These are phyloP conservation scores for Russula sp. DNA, from an alignment of 768 basidiomycete species.

Conservation along the genomic window DNA sequence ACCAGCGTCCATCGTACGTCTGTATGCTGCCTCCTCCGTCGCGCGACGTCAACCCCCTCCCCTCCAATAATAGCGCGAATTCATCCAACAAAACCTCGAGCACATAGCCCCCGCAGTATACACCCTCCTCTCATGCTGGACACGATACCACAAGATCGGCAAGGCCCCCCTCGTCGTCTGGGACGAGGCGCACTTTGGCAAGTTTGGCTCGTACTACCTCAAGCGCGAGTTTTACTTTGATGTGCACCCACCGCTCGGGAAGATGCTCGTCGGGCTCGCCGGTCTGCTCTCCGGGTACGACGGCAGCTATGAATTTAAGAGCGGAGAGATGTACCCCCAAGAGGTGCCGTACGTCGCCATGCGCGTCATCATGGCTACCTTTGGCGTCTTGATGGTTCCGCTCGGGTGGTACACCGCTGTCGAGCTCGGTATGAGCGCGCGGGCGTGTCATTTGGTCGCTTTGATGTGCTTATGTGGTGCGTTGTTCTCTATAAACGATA, in stretches of 20 bases:
- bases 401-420: conserved; percentile 95
- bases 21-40: conserved; percentile 5
- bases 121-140: conserved; percentile 91
- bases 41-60: neutral
- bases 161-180: conserved; percentile 82
- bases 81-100: conserved; percentile 73
- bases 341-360: conserved; percentile 89
- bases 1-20: conserved; percentile 45
- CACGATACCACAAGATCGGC: conserved; percentile 91
- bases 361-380: conserved; percentile 90
- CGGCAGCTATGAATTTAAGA: conserved; percentile 91
- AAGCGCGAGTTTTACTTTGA: conserved; percentile 99
- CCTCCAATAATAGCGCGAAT: conserved; percentile 49
- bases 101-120: conserved; percentile 77
- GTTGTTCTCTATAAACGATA: conserved; percentile 24
- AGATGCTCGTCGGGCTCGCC: conserved; percentile 96
- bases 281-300: conserved; percentile 89
- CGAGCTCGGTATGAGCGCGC: conserved; percentile 86
- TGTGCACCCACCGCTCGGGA: conserved; percentile 96
- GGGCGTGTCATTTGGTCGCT: conserved; percentile 87
- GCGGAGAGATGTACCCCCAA: conserved; percentile 77
- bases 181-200: conserved; percentile 99
- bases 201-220: conserved; percentile 97
- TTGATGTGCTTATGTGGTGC: conserved; percentile 89
- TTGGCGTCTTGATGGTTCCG: conserved; percentile 94